These are phyloP conservation scores for Delphinella strobiligena DNA, from an alignment of 2,329 filamentous ascomycete species.

Conservation along the genomic window DNA sequence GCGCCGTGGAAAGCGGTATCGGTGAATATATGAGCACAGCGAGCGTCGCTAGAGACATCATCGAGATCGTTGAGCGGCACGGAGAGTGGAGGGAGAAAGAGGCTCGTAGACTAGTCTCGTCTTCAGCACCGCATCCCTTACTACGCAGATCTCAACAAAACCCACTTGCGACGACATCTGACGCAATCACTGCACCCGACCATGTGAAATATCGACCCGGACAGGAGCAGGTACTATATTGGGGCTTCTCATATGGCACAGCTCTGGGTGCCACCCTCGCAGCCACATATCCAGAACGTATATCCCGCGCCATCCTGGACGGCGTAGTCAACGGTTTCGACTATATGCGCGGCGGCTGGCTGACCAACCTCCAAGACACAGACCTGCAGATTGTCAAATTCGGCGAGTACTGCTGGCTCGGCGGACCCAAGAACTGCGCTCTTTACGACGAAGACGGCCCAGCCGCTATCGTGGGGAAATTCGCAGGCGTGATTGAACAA, in stretches of 20 bases:
- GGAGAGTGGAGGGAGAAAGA: conserved; percentile 21
- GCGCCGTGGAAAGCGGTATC: conserved; percentile 14
- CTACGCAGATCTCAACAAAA: conserved; percentile 2
- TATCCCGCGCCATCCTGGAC: conserved; percentile 31
- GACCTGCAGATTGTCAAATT: conserved; percentile 44
- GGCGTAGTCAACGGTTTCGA: conserved; percentile 32
- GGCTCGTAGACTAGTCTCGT: conserved; percentile 9
- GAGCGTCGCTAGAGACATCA: conserved; percentile 35
- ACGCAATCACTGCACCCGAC: conserved; percentile 12
- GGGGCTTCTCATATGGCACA: conserved; percentile 35
- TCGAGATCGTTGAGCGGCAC: conserved; percentile 34
- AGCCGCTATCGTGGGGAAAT: conserved; percentile 23
- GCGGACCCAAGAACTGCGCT: conserved; percentile 32
- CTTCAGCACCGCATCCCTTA: not conserved
- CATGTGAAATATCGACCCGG: conserved; percentile 19
- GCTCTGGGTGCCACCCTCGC: conserved; percentile 35
- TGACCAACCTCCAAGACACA: conserved; percentile 37
- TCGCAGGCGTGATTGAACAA: conserved; percentile 27
- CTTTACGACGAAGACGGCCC: conserved; percentile 24
- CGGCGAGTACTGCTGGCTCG: conserved; percentile 41
- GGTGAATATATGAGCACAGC: conserved; percentile 32
- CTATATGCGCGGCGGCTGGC: conserved; percentile 38
- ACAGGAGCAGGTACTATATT: conserved; percentile 24
- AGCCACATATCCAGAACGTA: conserved; percentile 31
- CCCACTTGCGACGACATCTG: conserved; percentile 14